Evolutionary conservation across 345 rosid species (phyloP), one percentile per base, ranked within the genome.

Genomic region (Eucalyptus decipiens): DNA sequence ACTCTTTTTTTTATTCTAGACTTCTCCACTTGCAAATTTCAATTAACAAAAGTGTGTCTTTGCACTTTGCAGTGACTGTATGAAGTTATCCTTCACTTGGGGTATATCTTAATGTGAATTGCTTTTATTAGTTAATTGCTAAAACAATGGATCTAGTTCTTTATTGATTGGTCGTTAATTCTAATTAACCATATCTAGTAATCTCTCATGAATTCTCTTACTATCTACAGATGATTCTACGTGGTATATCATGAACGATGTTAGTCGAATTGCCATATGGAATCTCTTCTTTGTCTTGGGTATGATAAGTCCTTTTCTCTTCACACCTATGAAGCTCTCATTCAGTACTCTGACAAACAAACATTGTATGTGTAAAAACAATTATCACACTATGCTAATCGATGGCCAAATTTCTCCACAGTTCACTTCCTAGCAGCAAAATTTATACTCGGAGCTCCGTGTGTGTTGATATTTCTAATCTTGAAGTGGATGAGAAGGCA

Each of bases 221-320:
- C 60, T 56, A 23, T 23, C 11, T 23, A 56, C 28, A 56, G 60
- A 8, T 23, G 5, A 4, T 54, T 54, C 60, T 54, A 21, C 26
- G 11, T 4, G 11, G 28, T 0, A 8, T 54, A 13, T 5, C 50
- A 2, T 13, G 50, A 1, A 13, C 1, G 0, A 2, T 49, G 5
- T 49, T 49, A 16, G 0, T 49, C 0, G 1, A 58, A 54, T 7
- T 8, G 5, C 60, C 9, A 11, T 0, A 54, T 54, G 11, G 60
- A 23, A 56, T 56, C 62, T 56, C 62, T 56, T 24, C 62, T 56
- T 56, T 21, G 62, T 56, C 30, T 23, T 56, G 62, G 62, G 62
- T 56, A 56, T 56, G 62, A 23, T 10, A 56, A 56, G 6, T 56
- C 62, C 28, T 23, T 56, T 49, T 56, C 30, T 56, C 28, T 10